Percentiles rank a stretch among this genome's conserved stretches.
Conservation (phyloP, 768 basidiomycete genomes). For the Hericium erinaceus region DNA sequence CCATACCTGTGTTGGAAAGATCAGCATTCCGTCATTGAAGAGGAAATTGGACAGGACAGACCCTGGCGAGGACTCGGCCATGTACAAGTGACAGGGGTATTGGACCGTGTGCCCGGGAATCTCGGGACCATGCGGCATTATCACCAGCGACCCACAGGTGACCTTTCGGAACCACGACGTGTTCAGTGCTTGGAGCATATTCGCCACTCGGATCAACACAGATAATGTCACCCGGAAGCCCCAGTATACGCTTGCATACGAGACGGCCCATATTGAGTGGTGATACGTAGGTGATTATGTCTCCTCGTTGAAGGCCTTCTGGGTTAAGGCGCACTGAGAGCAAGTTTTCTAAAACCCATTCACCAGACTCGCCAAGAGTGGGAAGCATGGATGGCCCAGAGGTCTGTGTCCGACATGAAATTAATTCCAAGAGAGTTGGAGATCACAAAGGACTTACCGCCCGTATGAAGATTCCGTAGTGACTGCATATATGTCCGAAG, state of each 20-base stretch:
- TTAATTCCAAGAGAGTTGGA: background rate
- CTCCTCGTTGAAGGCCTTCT: conserved; percentile 53
- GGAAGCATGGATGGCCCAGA: conserved; percentile 76
- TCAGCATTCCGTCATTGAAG: background rate
- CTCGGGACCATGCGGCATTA: conserved; percentile 72
- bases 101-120: conserved; percentile 91
- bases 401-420: conserved; percentile 34
- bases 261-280: conserved; percentile 56
- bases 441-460: conserved; percentile 27
- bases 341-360: conserved; percentile 55
- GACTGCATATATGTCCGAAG: conserved; percentile 51
- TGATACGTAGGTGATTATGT: conserved; percentile 64
- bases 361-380: conserved; percentile 51
- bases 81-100: conserved; percentile 74
- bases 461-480: conserved; percentile 50
- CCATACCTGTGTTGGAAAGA: conserved; percentile 17
- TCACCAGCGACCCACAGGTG: conserved; percentile 91
- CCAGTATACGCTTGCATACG: conserved; percentile 86
- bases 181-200: conserved; percentile 55
- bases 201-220: conserved; percentile 80
- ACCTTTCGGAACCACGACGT: conserved; percentile 72
- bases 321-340: conserved; percentile 45
- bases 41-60: conserved; percentile 26
- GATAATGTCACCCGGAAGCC: conserved; percentile 81
- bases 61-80: conserved; percentile 57